phyloP scores from a whole-genome alignment of 495 filamentous ascomycete genomes.

The Penicillium maclennaniae region DNA sequence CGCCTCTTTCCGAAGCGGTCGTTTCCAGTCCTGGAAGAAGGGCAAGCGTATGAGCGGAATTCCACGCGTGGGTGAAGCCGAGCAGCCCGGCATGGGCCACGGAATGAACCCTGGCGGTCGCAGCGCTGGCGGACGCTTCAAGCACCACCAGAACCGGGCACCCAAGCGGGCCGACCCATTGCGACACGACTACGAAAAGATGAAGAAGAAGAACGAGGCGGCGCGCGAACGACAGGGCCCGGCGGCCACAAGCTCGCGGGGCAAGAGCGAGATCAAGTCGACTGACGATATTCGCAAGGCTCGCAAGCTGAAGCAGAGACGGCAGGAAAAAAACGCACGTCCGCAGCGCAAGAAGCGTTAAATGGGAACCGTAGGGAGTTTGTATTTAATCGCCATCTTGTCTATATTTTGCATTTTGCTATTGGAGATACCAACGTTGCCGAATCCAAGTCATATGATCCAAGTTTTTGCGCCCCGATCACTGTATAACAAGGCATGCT shows the following conservation, averaged over 20 bases:
- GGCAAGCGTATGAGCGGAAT: conserved; percentile 73
- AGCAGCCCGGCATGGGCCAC: conserved; percentile 45
- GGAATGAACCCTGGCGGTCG: conserved; percentile 35
- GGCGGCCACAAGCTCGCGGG: conserved; percentile 50
- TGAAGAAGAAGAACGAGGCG: conserved; percentile 84
- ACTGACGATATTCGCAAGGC: conserved; percentile 82
- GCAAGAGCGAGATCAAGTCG: conserved; percentile 74
- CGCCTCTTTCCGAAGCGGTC: conserved; percentile 84
- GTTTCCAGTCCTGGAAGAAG: conserved; percentile 88
- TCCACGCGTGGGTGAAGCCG: conserved; percentile 77
- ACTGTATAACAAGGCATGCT: background rate
- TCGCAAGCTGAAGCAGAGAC: conserved; percentile 67
- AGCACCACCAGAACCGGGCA: conserved; percentile 77
- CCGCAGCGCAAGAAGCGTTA: conserved; percentile 60
- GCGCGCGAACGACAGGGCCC: conserved; percentile 64
- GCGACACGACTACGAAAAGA: conserved; percentile 80
- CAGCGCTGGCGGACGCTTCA: conserved; percentile 44
- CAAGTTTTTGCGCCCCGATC: background rate
- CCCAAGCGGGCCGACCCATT: conserved; percentile 91
- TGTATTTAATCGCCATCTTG: background rate
- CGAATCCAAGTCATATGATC: background rate
- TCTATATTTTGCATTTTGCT: conserved; percentile 9
- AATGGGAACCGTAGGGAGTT: background rate
- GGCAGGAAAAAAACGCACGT: conserved; percentile 83
- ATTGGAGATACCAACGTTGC: conserved; percentile 14